Conservation (phyloP, 2,329 filamentous ascomycete genomes). For the Fonsecaea pugnacius region DNA sequence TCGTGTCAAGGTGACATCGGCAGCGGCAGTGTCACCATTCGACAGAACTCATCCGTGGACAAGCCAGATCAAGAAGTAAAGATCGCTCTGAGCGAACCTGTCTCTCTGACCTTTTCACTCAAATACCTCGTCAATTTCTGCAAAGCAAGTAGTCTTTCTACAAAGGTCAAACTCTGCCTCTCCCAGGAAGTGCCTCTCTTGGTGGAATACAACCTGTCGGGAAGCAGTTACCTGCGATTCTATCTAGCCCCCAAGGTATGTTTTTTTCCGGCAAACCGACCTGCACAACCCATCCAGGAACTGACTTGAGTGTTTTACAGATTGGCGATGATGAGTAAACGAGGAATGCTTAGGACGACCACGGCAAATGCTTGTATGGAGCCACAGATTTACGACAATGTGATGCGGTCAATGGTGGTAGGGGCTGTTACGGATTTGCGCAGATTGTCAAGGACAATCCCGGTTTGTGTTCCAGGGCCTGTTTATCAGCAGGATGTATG, state of each 20-base stretch:
- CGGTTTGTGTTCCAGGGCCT: neutral
- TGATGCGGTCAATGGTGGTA: conserved; percentile 8
- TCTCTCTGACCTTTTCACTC: conserved; percentile 93
- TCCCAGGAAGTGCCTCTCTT: conserved; percentile 95
- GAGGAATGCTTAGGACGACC: neutral
- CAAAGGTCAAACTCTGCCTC: conserved; percentile 84
- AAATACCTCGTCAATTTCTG: conserved; percentile 99
- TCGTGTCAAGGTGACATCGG: conserved; percentile 92
- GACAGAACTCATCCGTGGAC: conserved; percentile 84
- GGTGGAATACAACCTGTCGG: conserved; percentile 83
- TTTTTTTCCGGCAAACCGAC: conserved; percentile 18
- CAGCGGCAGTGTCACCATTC: conserved; percentile 88
- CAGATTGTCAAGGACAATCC: neutral
- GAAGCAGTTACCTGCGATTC: conserved; percentile 90
- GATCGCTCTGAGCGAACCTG: conserved; percentile 89
- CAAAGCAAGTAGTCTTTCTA: conserved; percentile 87
- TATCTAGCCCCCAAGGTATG: conserved; percentile 96
- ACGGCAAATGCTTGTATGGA: conserved; percentile 6
- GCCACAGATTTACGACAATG: conserved; percentile 8
- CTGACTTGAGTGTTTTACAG: conserved; percentile 47
- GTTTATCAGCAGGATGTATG: conserved; percentile 8
- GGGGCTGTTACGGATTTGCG: neutral
- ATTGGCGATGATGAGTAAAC: conserved; percentile 63
- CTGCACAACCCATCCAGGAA: neutral
- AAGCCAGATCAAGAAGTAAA: conserved; percentile 84